These are phyloP conservation scores for Penicillium turbatum DNA, from an alignment of 495 filamentous ascomycete species.

Conservation along the genomic window DNA sequence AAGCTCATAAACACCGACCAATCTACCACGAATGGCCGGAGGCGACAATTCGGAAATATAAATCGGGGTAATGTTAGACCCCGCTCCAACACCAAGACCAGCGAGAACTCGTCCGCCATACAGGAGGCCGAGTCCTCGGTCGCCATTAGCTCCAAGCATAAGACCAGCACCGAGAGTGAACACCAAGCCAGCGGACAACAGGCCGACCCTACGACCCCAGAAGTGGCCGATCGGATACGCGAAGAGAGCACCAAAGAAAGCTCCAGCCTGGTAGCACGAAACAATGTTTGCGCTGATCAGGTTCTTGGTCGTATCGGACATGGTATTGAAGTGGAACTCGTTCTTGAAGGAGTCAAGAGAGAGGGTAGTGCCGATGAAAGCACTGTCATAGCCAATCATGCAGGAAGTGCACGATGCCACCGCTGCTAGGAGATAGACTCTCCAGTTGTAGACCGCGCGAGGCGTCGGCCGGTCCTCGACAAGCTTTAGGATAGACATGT, in stretches of 20 bases:
- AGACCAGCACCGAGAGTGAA: conserved; percentile 64
- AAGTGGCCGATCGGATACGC: conserved; percentile 55
- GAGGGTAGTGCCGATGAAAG: conserved; percentile 72
- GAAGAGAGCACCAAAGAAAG: conserved; percentile 59
- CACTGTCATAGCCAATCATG: conserved; percentile 71
- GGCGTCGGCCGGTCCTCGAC: conserved; percentile 68
- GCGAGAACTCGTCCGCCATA: conserved; percentile 68
- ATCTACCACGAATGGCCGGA: conserved; percentile 72
- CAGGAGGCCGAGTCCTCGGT: conserved; percentile 58
- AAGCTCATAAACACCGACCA: conserved; percentile 73
- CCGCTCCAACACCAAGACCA: conserved; percentile 73
- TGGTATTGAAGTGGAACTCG: conserved; percentile 54
- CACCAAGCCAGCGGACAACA: conserved; percentile 46
- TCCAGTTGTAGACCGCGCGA: conserved; percentile 72
- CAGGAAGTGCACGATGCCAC: conserved; percentile 67
- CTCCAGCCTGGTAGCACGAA: conserved; percentile 63
- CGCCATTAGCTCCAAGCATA: conserved; percentile 55
- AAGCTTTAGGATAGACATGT: conserved; percentile 58
- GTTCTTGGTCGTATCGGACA: conserved; percentile 37
- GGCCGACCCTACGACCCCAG: conserved; percentile 51
- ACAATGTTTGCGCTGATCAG: conserved; percentile 65
- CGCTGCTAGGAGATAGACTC: conserved; percentile 61
- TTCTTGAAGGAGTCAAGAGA: conserved; percentile 58
- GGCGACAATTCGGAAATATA: conserved; percentile 79
- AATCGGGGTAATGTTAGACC: conserved; percentile 70